A percentile compares a stretch with the other conserved stretches of the same genome.
Evolutionary conservation across 2,329 filamentous ascomycete species (phyloP).

Genomic region (Colletotrichum echinochloae): DNA sequence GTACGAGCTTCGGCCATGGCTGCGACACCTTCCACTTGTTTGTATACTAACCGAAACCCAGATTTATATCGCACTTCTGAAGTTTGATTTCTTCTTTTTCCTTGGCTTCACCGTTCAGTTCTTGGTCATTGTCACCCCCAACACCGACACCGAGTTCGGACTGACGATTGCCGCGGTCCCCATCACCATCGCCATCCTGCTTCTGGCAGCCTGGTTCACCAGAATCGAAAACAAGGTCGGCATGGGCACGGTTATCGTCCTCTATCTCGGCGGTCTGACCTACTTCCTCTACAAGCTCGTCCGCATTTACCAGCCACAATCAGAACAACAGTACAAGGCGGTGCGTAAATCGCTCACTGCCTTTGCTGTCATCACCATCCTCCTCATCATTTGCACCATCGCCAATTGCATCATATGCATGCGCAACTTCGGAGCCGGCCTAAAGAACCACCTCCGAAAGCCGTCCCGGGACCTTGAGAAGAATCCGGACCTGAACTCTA

Average conservation of each 20-base stretch:
- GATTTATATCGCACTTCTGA: slow-evolving; percentile 97
- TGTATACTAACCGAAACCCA: slow-evolving; percentile 50
- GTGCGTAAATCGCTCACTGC: slow-evolving; percentile 89
- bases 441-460: slow-evolving; percentile 85
- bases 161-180: slow-evolving; percentile 92
- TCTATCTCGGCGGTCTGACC: slow-evolving; percentile 89
- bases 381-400: slow-evolving; percentile 90
- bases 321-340: slow-evolving; percentile 74
- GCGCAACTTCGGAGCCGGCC: slow-evolving; percentile 87
- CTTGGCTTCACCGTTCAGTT: slow-evolving; percentile 98
- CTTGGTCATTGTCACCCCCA: slow-evolving; percentile 85
- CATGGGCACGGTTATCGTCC: slow-evolving; percentile 81
- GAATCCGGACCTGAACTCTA: slow-evolving; percentile 68
- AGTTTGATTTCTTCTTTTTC: slow-evolving; percentile 99
- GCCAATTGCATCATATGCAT: slow-evolving; percentile 88
- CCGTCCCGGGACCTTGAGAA: slow-evolving; percentile 60
- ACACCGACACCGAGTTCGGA: slow-evolving; percentile 79
- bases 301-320: slow-evolving; percentile 84
- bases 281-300: slow-evolving; percentile 99
- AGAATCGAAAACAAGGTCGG: slow-evolving; percentile 83
- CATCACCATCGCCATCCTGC: slow-evolving; percentile 88
- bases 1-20: slow-evolving; percentile 62
- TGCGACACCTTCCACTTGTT: not conserved
- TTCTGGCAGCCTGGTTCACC: slow-evolving; percentile 87
- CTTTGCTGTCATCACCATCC: slow-evolving; percentile 92